These are phyloP conservation scores for Jasminum sambac DNA, from an alignment of 257 asterid genomes.

Conservation along the genomic window DNA sequence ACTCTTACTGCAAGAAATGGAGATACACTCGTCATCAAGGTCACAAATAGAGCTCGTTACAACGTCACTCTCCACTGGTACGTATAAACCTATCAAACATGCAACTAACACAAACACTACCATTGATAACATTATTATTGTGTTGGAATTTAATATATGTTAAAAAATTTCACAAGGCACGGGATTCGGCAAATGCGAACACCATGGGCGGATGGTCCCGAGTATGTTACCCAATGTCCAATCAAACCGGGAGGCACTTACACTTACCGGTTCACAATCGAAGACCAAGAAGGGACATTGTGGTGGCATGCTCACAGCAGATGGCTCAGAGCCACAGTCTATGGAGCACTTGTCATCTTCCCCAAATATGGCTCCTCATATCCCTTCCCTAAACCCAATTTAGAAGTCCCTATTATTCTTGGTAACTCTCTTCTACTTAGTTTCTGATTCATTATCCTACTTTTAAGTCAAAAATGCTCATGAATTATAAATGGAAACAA, in stretches of 20 bases:
- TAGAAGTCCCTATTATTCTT: conserved; percentile 58
- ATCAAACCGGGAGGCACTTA: conserved; percentile 63
- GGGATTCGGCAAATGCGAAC: conserved; percentile 70
- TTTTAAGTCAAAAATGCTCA: neutral
- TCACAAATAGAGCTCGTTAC: conserved; percentile 52
- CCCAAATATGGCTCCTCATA: conserved; percentile 52
- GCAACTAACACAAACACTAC: neutral
- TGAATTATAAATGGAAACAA: neutral
- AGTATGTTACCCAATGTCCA: conserved; percentile 70
- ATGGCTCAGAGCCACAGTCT: conserved; percentile 73
- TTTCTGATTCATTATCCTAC: neutral
- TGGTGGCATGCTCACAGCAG: conserved; percentile 89
- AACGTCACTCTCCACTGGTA: conserved; percentile 72
- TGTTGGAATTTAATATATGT: neutral
- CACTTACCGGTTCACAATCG: conserved; percentile 58
- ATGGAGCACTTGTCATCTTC: conserved; percentile 60
- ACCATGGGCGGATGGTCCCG: conserved; percentile 86
- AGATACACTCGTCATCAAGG: conserved; percentile 51
- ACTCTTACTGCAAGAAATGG: conserved; percentile 53
- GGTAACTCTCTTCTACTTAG: conserved; percentile 33
- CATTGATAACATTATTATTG: neutral
- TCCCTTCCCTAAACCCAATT: conserved; percentile 51
- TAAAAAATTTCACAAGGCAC: conserved; percentile 42
- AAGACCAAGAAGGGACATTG: conserved; percentile 67
- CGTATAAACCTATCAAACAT: neutral